Evolutionary conservation across 768 basidiomycete species (phyloP).

Genomic region (Lactarius akahatsu): DNA sequence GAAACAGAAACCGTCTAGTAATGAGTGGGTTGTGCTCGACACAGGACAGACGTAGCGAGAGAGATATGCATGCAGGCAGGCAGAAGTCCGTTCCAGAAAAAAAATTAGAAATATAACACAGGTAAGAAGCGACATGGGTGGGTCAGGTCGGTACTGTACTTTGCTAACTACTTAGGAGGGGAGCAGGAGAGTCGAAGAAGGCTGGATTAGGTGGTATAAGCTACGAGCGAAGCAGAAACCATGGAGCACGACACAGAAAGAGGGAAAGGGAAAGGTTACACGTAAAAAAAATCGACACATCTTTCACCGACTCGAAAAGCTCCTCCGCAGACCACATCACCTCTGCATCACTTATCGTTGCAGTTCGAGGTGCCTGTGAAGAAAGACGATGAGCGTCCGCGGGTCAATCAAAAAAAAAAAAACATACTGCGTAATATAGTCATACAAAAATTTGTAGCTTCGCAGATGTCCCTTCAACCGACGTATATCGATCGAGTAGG

Average conservation of each 20-base stretch:
- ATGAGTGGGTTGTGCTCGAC: background rate
- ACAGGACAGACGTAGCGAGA: background rate
- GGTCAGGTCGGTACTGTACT: background rate
- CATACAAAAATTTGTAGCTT: slow-evolving; percentile 91
- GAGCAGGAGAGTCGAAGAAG: background rate
- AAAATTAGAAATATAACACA: background rate
- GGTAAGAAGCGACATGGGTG: background rate
- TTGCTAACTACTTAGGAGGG: background rate
- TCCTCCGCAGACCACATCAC: background rate
- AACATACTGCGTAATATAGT: slow-evolving; percentile 81
- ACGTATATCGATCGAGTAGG: slow-evolving; percentile 90
- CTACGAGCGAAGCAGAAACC: slow-evolving; percentile 2
- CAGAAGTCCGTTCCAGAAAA: background rate
- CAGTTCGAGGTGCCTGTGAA: slow-evolving; percentile 17
- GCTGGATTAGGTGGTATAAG: slow-evolving; percentile 23
- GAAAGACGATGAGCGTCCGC: background rate
- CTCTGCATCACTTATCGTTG: slow-evolving; percentile 9
- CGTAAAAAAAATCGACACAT: slow-evolving; percentile 9
- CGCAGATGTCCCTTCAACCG: slow-evolving; percentile 88
- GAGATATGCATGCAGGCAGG: slow-evolving; percentile 2
- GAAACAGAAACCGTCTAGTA: slow-evolving; percentile 1
- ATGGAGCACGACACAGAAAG: slow-evolving; percentile 11
- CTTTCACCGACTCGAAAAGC: slow-evolving; percentile 1
- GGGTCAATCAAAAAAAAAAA: slow-evolving; percentile 21
- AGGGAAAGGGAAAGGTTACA: background rate